Conservation (phyloP, 495 filamentous ascomycete species). For the Astrocystis sublimbata region DNA sequence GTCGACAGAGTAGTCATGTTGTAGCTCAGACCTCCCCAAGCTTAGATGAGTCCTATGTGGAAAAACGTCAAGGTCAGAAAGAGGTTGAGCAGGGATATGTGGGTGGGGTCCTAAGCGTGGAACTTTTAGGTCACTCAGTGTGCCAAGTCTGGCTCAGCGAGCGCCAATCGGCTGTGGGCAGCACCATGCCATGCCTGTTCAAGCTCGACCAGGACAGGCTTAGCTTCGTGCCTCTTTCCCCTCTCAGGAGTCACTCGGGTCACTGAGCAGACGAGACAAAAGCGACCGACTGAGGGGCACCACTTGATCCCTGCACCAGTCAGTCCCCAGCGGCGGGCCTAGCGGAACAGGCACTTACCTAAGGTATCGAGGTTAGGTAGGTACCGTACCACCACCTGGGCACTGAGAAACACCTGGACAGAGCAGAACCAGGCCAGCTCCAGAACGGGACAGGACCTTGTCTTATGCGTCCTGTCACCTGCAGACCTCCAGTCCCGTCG, state of each 20-base stretch:
- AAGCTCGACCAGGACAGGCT: conserved; percentile 11
- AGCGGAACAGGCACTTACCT: background rate
- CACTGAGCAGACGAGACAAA: too few relatives aligned
- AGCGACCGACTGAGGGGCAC: conserved; percentile 11
- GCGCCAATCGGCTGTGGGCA: conserved; percentile 12
- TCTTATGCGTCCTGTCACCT: conserved; percentile 13
- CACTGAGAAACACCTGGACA: too few relatives aligned
- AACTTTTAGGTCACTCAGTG: conserved; percentile 6
- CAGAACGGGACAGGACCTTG: conserved; percentile 9
- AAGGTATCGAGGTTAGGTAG: too few relatives aligned
- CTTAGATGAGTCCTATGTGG: background rate
- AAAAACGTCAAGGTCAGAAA: background rate
- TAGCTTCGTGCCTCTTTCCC: background rate
- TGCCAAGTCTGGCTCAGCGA: background rate
- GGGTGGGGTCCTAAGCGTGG: conserved; percentile 9
- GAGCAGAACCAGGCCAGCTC: conserved; percentile 3
- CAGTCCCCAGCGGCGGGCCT: background rate
- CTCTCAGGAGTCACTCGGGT: conserved; percentile 3
- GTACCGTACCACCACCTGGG: too few relatives aligned
- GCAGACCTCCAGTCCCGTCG: too few relatives aligned
- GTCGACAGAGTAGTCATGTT: too few relatives aligned
- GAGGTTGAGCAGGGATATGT: background rate
- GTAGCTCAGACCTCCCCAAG: background rate
- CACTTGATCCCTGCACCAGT: conserved; percentile 3
- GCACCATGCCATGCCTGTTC: conserved; percentile 7